A percentile compares a stretch with the other conserved stretches of the same genome.
Evolutionary conservation across 371 early-diverging fungal species (phyloP).

Genomic region (Rhizopus microsporus): DNA sequence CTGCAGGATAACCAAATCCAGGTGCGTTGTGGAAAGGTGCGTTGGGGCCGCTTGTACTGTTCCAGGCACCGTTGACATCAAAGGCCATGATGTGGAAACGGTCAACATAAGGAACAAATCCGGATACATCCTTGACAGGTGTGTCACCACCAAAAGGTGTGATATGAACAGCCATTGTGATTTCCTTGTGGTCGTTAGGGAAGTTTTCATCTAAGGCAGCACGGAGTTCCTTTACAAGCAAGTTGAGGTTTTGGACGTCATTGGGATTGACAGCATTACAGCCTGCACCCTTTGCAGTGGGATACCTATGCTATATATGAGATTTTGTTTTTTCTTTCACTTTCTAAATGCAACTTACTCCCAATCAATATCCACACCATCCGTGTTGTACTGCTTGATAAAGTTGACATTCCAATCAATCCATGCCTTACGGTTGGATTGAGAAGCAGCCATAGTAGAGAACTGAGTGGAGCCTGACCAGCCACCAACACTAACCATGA

Average conservation of each 20-base stretch:
- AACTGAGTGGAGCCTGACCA: slow-evolving; percentile 60
- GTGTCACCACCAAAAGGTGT: slow-evolving; percentile 57
- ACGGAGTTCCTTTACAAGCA: slow-evolving; percentile 66
- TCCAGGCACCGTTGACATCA: slow-evolving; percentile 66
- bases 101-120: slow-evolving; percentile 62
- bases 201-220: slow-evolving; percentile 53
- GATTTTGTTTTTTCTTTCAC: neutral
- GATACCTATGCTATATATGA: slow-evolving; percentile 43
- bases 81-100: slow-evolving; percentile 67
- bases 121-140: slow-evolving; percentile 60
- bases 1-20: slow-evolving; percentile 43
- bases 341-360: slow-evolving; percentile 10
- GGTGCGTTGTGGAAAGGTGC: slow-evolving; percentile 60
- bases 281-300: slow-evolving; percentile 56
- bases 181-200: slow-evolving; percentile 54
- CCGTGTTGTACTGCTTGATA: slow-evolving; percentile 51
- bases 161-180: slow-evolving; percentile 72
- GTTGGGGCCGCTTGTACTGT: slow-evolving; percentile 61
- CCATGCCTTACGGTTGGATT: slow-evolving; percentile 45
- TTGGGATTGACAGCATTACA: slow-evolving; percentile 52
- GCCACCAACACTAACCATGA: slow-evolving; percentile 66
- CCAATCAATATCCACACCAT: slow-evolving; percentile 57
- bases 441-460: slow-evolving; percentile 53
- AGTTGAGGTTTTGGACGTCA: slow-evolving; percentile 54
- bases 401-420: slow-evolving; percentile 52